Percentiles rank a stretch among this genome's conserved stretches.
phyloP scores from a whole-genome alignment of 768 basidiomycete genomes.

The Trametes maxima region DNA sequence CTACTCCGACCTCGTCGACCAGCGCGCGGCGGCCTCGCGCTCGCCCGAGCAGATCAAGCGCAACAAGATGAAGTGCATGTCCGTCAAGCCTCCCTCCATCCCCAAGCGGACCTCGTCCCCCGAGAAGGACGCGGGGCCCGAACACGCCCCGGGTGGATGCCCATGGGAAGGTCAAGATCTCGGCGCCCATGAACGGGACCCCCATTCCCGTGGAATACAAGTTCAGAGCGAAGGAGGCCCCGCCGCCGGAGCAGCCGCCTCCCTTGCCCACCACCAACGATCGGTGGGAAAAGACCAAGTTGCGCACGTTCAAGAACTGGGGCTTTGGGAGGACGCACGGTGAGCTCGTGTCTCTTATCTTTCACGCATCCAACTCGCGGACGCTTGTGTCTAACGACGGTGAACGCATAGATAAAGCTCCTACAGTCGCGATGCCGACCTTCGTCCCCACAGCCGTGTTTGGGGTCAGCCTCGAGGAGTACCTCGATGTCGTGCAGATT shows the following conservation, averaged over 20 bases:
- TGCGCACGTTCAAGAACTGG: conserved; percentile 82
- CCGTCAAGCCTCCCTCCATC: conserved; percentile 55
- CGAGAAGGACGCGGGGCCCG: conserved; percentile 51
- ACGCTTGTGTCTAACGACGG: not conserved
- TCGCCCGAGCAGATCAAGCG: conserved; percentile 62
- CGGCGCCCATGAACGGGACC: conserved; percentile 83
- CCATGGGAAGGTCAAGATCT: conserved; percentile 79
- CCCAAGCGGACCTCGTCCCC: conserved; percentile 45
- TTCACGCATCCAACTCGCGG: not conserved
- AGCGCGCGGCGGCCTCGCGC: conserved; percentile 40
- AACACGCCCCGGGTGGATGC: conserved; percentile 51
- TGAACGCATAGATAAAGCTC: conserved; percentile 33
- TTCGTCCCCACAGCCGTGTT: conserved; percentile 77
- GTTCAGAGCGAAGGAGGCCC: conserved; percentile 77
- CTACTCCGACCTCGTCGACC: conserved; percentile 65
- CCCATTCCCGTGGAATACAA: conserved; percentile 90
- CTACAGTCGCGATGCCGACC: conserved; percentile 33
- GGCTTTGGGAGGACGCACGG: conserved; percentile 67
- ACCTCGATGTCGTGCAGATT: conserved; percentile 86
- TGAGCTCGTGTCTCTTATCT: conserved; percentile 27
- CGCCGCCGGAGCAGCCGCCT: conserved; percentile 34
- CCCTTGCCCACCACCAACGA: conserved; percentile 46
- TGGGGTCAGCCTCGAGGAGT: conserved; percentile 84
- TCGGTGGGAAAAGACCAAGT: conserved; percentile 90
- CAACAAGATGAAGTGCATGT: conserved; percentile 55